These are phyloP conservation scores for Quercus dentata DNA, from an alignment of 306 rosid species.

Conservation along the genomic window DNA sequence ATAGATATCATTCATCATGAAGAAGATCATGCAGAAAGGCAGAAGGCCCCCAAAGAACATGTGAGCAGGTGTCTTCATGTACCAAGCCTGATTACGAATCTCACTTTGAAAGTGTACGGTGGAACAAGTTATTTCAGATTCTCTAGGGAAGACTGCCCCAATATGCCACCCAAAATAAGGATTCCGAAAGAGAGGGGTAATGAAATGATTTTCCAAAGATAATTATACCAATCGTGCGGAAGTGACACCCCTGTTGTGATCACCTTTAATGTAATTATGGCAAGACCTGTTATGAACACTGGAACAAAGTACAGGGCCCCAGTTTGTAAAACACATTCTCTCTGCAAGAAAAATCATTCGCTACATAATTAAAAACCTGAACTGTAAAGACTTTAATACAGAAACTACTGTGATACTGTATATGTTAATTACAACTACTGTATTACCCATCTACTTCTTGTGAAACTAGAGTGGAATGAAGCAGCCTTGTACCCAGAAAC, in stretches of 20 bases:
- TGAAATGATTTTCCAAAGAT: too few species aligned
- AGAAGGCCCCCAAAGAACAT: slow-evolving; percentile 16
- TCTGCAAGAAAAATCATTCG: slow-evolving; percentile 1
- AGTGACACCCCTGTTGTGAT: too few species aligned
- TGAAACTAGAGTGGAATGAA: slow-evolving; percentile 11
- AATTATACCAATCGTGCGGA: too few species aligned
- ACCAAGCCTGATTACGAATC: slow-evolving; percentile 4
- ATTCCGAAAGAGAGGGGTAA: too few species aligned
- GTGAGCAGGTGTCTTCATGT: slow-evolving; percentile 16
- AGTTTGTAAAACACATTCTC: slow-evolving; percentile 25
- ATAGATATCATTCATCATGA: slow-evolving; percentile 17
- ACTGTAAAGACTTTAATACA: too few species aligned
- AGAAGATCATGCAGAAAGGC: neutral
- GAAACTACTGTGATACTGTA: neutral
- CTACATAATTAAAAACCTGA: neutral
- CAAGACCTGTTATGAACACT: neutral
- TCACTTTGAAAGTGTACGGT: too few species aligned
- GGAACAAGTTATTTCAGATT: too few species aligned
- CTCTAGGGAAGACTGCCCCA: too few species aligned
- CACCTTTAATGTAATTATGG: neutral
- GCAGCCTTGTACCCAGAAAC: slow-evolving; percentile 10
- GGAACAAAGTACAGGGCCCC: slow-evolving; percentile 17
- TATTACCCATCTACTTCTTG: slow-evolving; percentile 10
- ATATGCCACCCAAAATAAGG: too few species aligned
- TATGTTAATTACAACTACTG: neutral